Evolutionary conservation across 129 eudicot species (phyloP), one percentile per base, ranked within the genome.

Genomic region (Dittrichia graveolens): DNA sequence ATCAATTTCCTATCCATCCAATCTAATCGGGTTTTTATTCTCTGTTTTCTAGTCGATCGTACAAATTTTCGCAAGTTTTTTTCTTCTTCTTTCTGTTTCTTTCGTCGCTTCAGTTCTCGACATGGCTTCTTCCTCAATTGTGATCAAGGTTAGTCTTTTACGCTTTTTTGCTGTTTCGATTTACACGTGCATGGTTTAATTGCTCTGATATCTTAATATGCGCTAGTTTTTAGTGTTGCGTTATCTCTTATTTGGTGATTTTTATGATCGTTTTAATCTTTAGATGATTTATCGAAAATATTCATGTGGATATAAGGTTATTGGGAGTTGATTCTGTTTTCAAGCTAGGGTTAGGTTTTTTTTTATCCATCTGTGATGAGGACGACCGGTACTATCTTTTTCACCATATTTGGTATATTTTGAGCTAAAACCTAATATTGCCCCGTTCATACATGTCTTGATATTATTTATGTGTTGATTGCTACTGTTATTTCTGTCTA

Each of bases 41-140:
- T 52, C 9, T 48, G 10, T 63, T 47, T 35, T 5, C 12, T 18
- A 13, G 53, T 52, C 65, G 12, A 57, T 48, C 61, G 9, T 16
- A 49, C 60, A 24, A 11, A 46, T 19, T 62, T 73, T 73, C 78
- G 52, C 60, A 41, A 16, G 16, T 35, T 44, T 71, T 11, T 7
- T 40, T n/a, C n/a, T 49, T 10, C 1, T 60, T 65, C 40, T 68
- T 56, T 12, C 66, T 18, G 53, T 14, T 66, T 66, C 8, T 34
- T 61, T 50, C 35, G 8, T 70, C 63, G 53, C 72, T 76, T 67
- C 69, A 76, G 69, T 78, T 70, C 60, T 69, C 57, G 46, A 77
- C 56, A 78, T 78, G 82, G 76, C 77, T 57, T 70, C 80, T 69
- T 67, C 75, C 6, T 67, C 82, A 11, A 70, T 78, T 38, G 82